Percentiles rank a stretch among this genome's conserved stretches.
These are phyloP conservation scores for Ganoderma lucidum DNA, from an alignment of 1,284 basidiomycete species.

Conservation along the genomic window DNA sequence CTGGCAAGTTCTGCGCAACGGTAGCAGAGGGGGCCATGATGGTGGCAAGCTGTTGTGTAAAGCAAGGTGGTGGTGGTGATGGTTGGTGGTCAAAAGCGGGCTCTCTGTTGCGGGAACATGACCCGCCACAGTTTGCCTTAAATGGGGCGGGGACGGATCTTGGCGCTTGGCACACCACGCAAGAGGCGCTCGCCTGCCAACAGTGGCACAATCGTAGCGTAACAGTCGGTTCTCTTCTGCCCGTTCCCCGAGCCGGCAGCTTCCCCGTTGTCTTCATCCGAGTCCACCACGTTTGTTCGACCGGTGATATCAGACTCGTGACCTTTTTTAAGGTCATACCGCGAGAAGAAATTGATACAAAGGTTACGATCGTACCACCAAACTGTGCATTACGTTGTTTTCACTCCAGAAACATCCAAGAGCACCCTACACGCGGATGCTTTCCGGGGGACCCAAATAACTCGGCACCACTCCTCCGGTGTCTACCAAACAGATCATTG, in stretches of 20 bases:
- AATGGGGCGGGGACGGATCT: conserved; percentile 25
- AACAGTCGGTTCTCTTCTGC: background rate
- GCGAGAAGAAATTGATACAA: background rate
- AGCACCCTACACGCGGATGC: conserved; percentile 42
- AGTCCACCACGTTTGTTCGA: background rate
- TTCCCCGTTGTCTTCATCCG: background rate
- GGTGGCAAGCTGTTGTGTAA: background rate
- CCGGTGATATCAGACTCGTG: background rate
- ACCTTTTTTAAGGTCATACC: background rate
- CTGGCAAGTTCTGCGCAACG: conserved; percentile 14
- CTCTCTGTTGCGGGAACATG: conserved; percentile 2
- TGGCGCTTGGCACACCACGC: conserved; percentile 22
- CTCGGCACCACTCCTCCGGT: conserved; percentile 61
- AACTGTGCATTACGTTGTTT: background rate
- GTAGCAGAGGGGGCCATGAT: conserved; percentile 31
- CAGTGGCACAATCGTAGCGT: background rate
- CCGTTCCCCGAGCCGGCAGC: background rate
- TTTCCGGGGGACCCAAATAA: conserved; percentile 71
- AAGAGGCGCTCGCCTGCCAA: background rate
- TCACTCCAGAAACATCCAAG: background rate
- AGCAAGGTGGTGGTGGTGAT: conserved; percentile 22
- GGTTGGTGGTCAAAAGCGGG: conserved; percentile 23
- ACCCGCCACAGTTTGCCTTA: conserved; percentile 25
- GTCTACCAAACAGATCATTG: conserved; percentile 44
- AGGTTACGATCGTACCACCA: background rate